Evolutionary conservation across 805 yeast species (phyloP).

Genomic region (Barnettozyma salicaria): DNA sequence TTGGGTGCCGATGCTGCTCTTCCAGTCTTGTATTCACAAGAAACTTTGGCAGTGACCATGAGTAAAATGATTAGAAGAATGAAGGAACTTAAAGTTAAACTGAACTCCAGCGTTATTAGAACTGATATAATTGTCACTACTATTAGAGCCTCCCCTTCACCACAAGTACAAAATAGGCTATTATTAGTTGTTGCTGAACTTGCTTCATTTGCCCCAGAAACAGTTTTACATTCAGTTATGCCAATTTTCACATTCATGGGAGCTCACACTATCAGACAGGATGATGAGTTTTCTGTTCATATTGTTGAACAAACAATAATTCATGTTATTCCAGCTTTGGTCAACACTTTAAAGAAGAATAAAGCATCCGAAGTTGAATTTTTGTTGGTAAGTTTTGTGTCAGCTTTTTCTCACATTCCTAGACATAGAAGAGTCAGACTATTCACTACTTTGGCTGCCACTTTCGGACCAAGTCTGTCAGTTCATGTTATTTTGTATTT

Average conservation of each 20-base stretch:
- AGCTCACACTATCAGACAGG: conserved; percentile 93
- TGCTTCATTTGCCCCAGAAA: conserved; percentile 85
- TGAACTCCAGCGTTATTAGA: conserved; percentile 64
- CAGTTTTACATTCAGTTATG: conserved; percentile 93
- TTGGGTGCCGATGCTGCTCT: conserved; percentile 86
- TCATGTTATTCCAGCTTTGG: conserved; percentile 86
- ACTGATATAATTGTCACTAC: conserved; percentile 90
- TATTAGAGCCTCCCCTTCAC: conserved; percentile 82
- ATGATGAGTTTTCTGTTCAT: conserved; percentile 88
- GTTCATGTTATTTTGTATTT: conserved; percentile 70
- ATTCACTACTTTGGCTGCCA: conserved; percentile 69
- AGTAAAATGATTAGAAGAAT: conserved; percentile 55
- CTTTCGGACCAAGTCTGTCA: conserved; percentile 63
- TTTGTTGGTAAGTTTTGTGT: conserved; percentile 79
- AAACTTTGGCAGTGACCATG: conserved; percentile 84
- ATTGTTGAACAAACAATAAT: conserved; percentile 89
- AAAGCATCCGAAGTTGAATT: conserved; percentile 69
- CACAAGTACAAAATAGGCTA: conserved; percentile 89
- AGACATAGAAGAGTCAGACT: conserved; percentile 89
- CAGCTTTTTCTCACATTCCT: conserved; percentile 94
- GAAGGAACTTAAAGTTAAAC: conserved; percentile 33
- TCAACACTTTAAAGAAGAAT: conserved; percentile 39
- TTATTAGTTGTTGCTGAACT: conserved; percentile 79
- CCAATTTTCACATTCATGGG: conserved; percentile 99
- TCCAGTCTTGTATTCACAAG: conserved; percentile 89